Evolutionary conservation across 805 yeast genomes (phyloP).

Genomic region (Kazachstania kunashirensis): DNA sequence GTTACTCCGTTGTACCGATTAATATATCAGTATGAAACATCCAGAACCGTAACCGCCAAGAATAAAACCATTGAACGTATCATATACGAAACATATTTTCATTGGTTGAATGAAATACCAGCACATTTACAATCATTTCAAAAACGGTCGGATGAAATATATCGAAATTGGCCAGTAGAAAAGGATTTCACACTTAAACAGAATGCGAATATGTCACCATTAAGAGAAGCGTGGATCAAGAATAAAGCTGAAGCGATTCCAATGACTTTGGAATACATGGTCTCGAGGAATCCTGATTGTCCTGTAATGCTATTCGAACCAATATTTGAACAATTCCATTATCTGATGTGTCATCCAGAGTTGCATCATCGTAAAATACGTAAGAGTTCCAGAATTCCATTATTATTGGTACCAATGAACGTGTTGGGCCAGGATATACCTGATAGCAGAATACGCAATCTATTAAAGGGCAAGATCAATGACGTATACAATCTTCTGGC

Average conservation of each 20-base stretch:
- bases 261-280: neutral
- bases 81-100: neutral
- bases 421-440: neutral
- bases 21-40: neutral
- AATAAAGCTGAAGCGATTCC: neutral
- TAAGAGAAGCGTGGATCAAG: constrained; percentile 2
- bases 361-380: neutral
- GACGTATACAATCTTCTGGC: neutral
- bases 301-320: constrained; percentile 1
- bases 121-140: constrained; percentile 6
- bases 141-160: neutral
- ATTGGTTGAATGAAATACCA: constrained; percentile 2
- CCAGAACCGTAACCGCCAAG: neutral
- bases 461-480: neutral
- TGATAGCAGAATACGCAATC: neutral
- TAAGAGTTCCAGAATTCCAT: neutral
- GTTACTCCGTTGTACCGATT: no score
- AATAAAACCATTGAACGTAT: neutral
- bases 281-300: neutral
- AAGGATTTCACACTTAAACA: neutral
- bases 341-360: neutral
- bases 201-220: neutral
- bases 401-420: neutral
- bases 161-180: constrained; percentile 7
- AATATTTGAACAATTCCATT: constrained; percentile 1